Evolutionary conservation across 139 green algal species (phyloP).

Genomic region (Coccomyxa sp.): DNA sequence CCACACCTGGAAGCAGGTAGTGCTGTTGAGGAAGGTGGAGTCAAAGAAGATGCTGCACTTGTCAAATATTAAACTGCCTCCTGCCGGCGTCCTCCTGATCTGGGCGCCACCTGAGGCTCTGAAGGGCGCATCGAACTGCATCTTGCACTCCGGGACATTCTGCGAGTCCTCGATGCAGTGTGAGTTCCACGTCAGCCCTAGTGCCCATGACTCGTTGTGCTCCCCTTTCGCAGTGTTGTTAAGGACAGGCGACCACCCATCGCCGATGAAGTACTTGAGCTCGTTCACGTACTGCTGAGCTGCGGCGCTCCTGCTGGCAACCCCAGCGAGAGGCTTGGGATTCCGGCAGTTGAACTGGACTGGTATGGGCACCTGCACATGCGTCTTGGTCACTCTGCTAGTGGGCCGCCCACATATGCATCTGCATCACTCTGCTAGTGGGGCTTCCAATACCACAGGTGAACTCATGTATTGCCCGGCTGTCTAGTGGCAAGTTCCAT

Average conservation of each 20-base stretch:
- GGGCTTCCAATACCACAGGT: too few species aligned
- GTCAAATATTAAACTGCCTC: background rate
- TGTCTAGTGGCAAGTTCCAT: too few species aligned
- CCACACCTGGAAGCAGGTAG: background rate
- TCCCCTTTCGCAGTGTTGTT: background rate
- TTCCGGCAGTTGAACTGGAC: background rate
- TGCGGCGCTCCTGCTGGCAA: background rate
- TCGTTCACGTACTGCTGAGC: background rate
- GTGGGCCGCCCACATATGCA: too few species aligned
- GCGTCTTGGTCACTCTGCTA: too few species aligned
- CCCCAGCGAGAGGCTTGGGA: background rate
- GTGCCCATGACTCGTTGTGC: background rate
- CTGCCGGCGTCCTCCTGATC: background rate
- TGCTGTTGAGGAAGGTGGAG: background rate
- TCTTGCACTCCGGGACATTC: too few species aligned
- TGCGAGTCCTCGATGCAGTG: too few species aligned
- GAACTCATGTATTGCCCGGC: too few species aligned
- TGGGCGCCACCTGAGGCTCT: background rate
- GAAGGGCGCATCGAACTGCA: background rate
- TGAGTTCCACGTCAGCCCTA: background rate
- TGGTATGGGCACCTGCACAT: background rate
- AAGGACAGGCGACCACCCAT: background rate
- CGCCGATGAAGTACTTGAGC: background rate
- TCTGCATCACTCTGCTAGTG: too few species aligned
- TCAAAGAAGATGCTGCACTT: background rate